These are phyloP conservation scores for Naegleria fowleri DNA, from an alignment of 208 protist genomes.

Conservation along the genomic window DNA sequence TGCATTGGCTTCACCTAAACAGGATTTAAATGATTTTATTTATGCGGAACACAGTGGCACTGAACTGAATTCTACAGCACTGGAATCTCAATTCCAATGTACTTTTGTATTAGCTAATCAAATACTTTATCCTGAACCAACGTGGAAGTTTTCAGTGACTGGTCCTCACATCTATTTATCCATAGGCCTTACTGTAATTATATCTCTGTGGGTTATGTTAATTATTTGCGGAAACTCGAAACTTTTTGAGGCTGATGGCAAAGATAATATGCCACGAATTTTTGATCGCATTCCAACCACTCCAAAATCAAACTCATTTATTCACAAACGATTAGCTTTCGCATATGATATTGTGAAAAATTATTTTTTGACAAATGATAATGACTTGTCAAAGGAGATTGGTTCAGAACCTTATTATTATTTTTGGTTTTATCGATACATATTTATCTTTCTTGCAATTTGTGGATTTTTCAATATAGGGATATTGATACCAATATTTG, in stretches of 20 bases:
- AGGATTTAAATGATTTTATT: neutral
- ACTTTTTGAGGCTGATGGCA: neutral
- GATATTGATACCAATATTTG: neutral
- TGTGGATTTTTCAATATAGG: neutral
- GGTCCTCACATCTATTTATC: neutral
- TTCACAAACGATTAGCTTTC: neutral
- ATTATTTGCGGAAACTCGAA: neutral
- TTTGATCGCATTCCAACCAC: neutral
- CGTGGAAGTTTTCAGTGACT: neutral
- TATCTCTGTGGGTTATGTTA: neutral
- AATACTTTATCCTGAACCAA: neutral
- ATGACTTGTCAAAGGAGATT: neutral
- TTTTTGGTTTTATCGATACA: conserved; percentile 7
- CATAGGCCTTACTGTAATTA: neutral
- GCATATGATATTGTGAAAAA: neutral
- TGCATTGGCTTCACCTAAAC: neutral
- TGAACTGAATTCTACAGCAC: neutral
- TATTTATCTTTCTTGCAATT: neutral
- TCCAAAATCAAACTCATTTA: neutral
- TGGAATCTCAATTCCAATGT: neutral
- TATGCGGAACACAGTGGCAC: neutral
- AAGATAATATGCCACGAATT: neutral
- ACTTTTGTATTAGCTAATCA: neutral
- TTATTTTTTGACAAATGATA: neutral
- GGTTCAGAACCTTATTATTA: conserved; percentile 21